These are phyloP conservation scores for Zymoseptoria brevis DNA, from an alignment of 2,329 filamentous ascomycete genomes.

Conservation along the genomic window DNA sequence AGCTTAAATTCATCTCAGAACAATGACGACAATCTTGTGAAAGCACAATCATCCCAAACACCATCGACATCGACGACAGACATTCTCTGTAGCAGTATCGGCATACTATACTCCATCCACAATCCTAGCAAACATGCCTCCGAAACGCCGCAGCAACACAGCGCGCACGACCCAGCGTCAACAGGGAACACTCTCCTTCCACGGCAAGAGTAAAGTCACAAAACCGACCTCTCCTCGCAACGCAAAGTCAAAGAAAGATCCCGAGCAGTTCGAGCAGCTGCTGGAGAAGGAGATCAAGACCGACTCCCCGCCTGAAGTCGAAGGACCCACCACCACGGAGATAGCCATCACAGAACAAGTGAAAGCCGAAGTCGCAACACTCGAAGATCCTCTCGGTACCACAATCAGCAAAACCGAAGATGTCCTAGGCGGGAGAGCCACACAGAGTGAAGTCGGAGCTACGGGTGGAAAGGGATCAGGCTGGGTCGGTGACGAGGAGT, in stretches of 20 bases:
- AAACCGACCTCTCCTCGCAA: conserved; percentile 42
- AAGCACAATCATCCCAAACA: background rate
- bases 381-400: conserved; percentile 18
- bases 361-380: conserved; percentile 27
- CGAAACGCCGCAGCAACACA: conserved; percentile 36
- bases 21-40: background rate
- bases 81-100: background rate
- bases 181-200: conserved; percentile 58
- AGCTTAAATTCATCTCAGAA: background rate
- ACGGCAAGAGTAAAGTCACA: conserved; percentile 45
- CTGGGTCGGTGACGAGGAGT: conserved; percentile 37
- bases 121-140: conserved; percentile 32
- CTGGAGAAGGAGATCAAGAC: conserved; percentile 22
- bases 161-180: conserved; percentile 38
- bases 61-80: background rate
- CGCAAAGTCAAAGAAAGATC: conserved; percentile 33
- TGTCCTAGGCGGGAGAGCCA: conserved; percentile 25
- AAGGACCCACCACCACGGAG: conserved; percentile 33
- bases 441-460: conserved; percentile 33
- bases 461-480: conserved; percentile 38
- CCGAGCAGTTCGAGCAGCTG: conserved; percentile 28
- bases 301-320: conserved; percentile 20
- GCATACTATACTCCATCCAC: background rate
- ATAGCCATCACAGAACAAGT: conserved; percentile 34
- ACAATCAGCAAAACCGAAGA: conserved; percentile 19